Conservation (phyloP, 768 basidiomycete species). For the Boletus pseudo-olivaceus region DNA sequence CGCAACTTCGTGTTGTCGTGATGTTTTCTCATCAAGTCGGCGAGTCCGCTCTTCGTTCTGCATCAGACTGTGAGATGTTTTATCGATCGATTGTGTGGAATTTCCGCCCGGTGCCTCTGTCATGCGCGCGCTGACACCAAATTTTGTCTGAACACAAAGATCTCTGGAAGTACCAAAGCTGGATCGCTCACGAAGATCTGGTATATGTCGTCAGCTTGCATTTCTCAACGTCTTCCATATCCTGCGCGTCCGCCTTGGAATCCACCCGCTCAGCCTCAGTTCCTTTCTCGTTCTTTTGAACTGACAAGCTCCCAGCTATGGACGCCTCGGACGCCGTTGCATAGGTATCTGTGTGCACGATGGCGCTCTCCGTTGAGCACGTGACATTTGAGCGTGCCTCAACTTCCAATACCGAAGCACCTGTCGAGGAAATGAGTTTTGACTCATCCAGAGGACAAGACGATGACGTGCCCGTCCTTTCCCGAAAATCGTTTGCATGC, state of each 20-base stretch:
- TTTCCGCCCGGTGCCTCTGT: background rate
- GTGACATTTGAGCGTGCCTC: background rate
- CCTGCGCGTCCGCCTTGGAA: background rate
- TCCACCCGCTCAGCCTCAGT: background rate
- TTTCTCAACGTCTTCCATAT: background rate
- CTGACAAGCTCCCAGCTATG: background rate
- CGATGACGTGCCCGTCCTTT: background rate
- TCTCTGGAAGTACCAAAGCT: background rate
- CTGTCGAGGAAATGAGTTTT: background rate
- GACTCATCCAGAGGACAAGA: background rate
- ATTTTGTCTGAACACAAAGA: background rate
- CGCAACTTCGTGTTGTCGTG: background rate
- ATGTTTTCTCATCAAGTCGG: background rate
- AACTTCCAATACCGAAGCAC: background rate
- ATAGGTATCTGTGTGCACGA: background rate
- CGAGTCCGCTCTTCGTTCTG: background rate
- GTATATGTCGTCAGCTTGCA: background rate
- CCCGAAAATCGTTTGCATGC: background rate
- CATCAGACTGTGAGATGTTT: background rate
- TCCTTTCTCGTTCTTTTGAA: background rate
- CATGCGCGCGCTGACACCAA: background rate
- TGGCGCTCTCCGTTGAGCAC: background rate
- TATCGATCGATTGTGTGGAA: background rate
- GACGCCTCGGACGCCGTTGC: background rate
- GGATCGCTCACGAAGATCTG: background rate